These are phyloP conservation scores for Jaapia argillacea DNA, from an alignment of 768 basidiomycete genomes.

Conservation along the genomic window DNA sequence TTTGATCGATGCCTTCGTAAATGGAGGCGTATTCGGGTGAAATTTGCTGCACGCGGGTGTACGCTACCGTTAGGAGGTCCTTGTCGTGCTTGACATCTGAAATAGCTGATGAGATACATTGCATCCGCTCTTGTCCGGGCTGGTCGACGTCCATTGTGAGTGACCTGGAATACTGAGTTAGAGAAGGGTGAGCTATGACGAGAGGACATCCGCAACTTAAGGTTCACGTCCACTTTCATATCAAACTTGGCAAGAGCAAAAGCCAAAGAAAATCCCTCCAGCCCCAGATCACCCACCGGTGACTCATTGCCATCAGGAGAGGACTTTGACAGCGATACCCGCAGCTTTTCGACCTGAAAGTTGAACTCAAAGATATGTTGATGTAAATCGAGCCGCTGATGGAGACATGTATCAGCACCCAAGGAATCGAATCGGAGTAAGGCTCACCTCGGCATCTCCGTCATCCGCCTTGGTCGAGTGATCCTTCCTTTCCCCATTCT, in stretches of 20 bases:
- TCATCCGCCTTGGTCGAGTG: slow-evolving; percentile 67
- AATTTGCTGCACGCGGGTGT: slow-evolving; percentile 67
- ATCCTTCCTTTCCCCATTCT: slow-evolving; percentile 26
- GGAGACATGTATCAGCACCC: too few species aligned
- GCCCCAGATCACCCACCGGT: slow-evolving; percentile 64
- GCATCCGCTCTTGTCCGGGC: slow-evolving; percentile 37
- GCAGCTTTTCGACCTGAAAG: slow-evolving; percentile 79
- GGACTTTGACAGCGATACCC: slow-evolving; percentile 71
- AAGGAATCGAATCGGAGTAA: too few species aligned
- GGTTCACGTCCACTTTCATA: slow-evolving; percentile 76
- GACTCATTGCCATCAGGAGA: slow-evolving; percentile 52
- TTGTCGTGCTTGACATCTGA: slow-evolving; percentile 29
- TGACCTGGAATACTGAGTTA: slow-evolving; percentile 35
- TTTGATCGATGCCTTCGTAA: slow-evolving; percentile 84
- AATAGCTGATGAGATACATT: slow-evolving; percentile 56
- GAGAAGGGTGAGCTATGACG: slow-evolving; percentile 2
- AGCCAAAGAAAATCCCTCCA: slow-evolving; percentile 68
- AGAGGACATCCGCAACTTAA: slow-evolving; percentile 47
- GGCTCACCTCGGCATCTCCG: slow-evolving; percentile 34
- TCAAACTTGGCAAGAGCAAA: slow-evolving; percentile 76
- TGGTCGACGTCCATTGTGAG: slow-evolving; percentile 70
- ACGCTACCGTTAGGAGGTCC: slow-evolving; percentile 73
- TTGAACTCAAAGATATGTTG: slow-evolving; percentile 75
- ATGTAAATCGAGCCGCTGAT: slow-evolving; percentile 31
- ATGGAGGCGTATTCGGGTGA: slow-evolving; percentile 78